Base-by-base conservation (phyloP, 805 yeast species). In the Cyberlindnera misumaiensis region DNA sequence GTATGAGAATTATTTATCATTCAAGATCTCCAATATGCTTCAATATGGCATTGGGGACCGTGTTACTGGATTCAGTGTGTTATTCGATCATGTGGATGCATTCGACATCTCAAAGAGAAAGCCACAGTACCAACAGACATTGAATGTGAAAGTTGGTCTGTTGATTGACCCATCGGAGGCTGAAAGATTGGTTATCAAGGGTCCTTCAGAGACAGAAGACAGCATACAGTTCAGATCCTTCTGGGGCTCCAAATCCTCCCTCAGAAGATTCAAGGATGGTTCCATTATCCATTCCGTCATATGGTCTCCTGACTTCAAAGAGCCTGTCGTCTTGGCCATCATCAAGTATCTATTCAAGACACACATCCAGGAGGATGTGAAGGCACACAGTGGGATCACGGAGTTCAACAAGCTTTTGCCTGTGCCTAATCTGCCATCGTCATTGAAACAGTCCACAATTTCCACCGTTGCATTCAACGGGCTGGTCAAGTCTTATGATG, bases 201-300 rank as follows among this genome's bases (percentile, higher is more conserved):
- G 97, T 2, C 97, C 97, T 9, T 70, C 73, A 29, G 83, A 76
- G 25, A 44, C 58, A 18, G 77, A 70, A 12, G 75, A 64, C 20
- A 75, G 80, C n/a, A 64, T 73, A 6, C 68, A 72, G 39, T 93
- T 93, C 65, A 75, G 83, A 48, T 64, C 75, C 5, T 89, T 93
- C 55, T 93, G 99, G 99, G 97, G 97, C 10, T 55, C 73, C 9
- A 81, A 76, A 47, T 78, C 95, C 0, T 85, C 93, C 11, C 68
- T 93, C 40, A 77, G 99, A 67, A 77, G 93, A 57, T 93, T 90
- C 65, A 88, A 85, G 55, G 96, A 93, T 61, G 97, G 97, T 28
- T 69, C 82, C 4, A 88, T 93, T 43, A 80, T 77, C 45, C 94
- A 93, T 61, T 84, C 95, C 58, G 94, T 93, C 40, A 82, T 88